Conservation (phyloP, 108 stramenopile species). For the Nitzschia sp. region DNA sequence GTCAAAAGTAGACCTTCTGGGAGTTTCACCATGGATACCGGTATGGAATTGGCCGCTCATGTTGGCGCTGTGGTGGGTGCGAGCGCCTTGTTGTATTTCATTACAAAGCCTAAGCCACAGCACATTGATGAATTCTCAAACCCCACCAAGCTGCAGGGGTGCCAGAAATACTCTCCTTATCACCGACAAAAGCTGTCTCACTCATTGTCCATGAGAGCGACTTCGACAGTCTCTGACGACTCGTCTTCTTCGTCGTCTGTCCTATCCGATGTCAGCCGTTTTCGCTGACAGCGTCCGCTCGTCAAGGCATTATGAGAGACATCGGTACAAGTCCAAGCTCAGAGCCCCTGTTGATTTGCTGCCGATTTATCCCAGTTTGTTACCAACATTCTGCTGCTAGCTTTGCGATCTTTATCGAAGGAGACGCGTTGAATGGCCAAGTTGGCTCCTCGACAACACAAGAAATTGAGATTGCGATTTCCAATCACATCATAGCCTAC, state of each 20-base stretch:
- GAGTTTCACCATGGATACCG: no score
- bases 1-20: neutral
- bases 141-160: slow-evolving; percentile 3
- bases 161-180: slow-evolving; percentile 15
- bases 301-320: no score
- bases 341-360: no score
- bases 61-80: slow-evolving; percentile 22
- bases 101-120: slow-evolving; percentile 22
- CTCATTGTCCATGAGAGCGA: slow-evolving; percentile 7
- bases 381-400: no score
- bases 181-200: slow-evolving; percentile 7
- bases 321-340: no score
- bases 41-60: slow-evolving; percentile 11
- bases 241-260: slow-evolving; percentile 5
- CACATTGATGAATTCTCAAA: slow-evolving; percentile 8
- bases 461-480: no score
- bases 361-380: no score
- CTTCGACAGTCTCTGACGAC: neutral
- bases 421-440: no score
- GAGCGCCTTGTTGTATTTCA: slow-evolving; percentile 16
- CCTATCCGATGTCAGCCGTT: neutral
- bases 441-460: no score
- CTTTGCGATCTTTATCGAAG: no score
- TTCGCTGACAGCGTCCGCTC: neutral
- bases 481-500: no score